Percentiles rank a stretch among this genome's conserved stretches.
These are phyloP conservation scores for Cytospora paraplurivora DNA, from an alignment of 2,329 filamentous ascomycete genomes.

Conservation along the genomic window DNA sequence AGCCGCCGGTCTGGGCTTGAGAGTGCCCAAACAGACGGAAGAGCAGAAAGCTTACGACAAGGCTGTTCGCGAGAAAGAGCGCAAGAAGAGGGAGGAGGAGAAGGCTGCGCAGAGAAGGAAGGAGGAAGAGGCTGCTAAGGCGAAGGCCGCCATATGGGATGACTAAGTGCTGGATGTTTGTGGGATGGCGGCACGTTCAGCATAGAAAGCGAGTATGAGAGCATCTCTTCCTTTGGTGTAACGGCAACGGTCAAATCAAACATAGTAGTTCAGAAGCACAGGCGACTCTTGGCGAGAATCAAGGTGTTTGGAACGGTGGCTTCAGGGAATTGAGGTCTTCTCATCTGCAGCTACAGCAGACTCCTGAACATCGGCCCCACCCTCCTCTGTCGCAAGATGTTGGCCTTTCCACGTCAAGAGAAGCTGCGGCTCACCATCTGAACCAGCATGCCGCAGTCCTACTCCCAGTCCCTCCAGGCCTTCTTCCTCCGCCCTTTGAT, in stretches of 20 bases:
- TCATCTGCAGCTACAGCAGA: neutral
- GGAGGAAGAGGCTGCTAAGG: constrained; percentile 68
- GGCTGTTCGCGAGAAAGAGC: constrained; percentile 81
- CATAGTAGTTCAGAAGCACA: neutral
- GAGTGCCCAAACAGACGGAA: constrained; percentile 78
- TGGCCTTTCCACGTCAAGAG: constrained; percentile 56
- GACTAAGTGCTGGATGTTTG: constrained; percentile 48
- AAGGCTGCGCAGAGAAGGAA: constrained; percentile 63
- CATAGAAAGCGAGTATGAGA: neutral
- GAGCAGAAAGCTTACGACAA: constrained; percentile 87
- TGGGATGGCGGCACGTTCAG: neutral
- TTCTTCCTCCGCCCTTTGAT: constrained; percentile 60
- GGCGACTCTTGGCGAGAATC: neutral
- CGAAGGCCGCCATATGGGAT: constrained; percentile 88
- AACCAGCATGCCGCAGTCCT: constrained; percentile 45
- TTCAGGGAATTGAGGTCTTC: neutral
- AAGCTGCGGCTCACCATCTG: constrained; percentile 43
- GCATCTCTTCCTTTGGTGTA: neutral
- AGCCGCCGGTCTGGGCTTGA: constrained; percentile 81
- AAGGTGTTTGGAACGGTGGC: neutral
- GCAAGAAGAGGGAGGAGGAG: constrained; percentile 72
- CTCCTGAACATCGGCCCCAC: neutral
- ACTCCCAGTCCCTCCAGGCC: constrained; percentile 64
- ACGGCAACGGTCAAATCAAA: neutral
- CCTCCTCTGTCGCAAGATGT: constrained; percentile 36